phyloP scores from a whole-genome alignment of 495 filamentous ascomycete species.

The Tuber melanosporum region DNA sequence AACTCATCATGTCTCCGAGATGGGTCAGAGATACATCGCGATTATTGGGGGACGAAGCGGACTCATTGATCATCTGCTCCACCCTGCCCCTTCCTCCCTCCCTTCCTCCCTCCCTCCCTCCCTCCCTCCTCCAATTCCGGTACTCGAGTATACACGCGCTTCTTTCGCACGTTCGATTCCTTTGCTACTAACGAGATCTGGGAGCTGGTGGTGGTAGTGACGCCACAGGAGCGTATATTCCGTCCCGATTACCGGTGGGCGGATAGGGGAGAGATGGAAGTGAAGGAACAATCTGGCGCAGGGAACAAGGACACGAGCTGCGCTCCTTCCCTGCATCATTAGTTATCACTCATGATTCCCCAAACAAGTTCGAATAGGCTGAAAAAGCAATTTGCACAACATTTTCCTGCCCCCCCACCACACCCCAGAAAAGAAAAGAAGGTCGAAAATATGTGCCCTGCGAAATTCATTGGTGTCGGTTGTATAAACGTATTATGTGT shows the following conservation, averaged over 20 bases:
- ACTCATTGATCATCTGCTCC: conserved; percentile 32
- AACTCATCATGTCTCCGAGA: background rate
- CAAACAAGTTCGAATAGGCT: background rate
- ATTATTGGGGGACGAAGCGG: conserved; percentile 34
- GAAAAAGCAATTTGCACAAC: conserved; percentile 3
- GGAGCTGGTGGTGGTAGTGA: conserved; percentile 13
- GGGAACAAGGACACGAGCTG: background rate
- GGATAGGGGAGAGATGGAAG: background rate
- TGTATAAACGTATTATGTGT: conserved; percentile 43
- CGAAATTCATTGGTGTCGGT: conserved; percentile 42
- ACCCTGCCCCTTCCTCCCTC: background rate
- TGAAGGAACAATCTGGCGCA: background rate
- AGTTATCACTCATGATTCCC: background rate
- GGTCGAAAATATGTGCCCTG: conserved; percentile 29
- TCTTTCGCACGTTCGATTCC: conserved; percentile 34
- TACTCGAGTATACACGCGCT: conserved; percentile 22
- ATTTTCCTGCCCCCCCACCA: background rate
- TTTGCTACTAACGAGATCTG: conserved; percentile 28
- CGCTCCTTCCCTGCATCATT: conserved; percentile 7
- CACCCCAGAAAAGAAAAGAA: conserved; percentile 14
- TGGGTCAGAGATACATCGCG: background rate
- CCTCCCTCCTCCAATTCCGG: conserved; percentile 8
- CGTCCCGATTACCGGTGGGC: background rate
- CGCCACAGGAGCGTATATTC: background rate
- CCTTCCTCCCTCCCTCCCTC: background rate